Evolutionary conservation across 164 flowering plant species (phyloP).

Genomic region (Magnolia officinalis): DNA sequence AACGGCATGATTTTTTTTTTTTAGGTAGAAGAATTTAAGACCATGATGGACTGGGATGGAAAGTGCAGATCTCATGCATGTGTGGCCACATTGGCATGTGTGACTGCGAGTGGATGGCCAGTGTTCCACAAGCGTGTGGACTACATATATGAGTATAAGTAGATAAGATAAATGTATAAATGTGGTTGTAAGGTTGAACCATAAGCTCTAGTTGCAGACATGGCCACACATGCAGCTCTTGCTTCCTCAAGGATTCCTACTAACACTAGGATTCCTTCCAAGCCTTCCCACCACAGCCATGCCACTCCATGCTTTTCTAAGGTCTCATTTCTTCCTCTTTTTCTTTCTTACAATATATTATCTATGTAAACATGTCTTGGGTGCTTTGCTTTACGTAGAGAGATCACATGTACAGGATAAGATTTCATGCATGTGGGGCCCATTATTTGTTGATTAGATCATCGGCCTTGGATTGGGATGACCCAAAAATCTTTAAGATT

Average conservation of each 20-base stretch:
- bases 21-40: no score
- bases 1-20: no score
- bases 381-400: neutral
- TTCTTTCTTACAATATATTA: neutral
- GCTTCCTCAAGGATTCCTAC: slow-evolving; percentile 81
- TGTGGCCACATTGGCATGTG: neutral
- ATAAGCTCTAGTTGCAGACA: slow-evolving; percentile 51
- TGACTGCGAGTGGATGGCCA: neutral
- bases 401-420: neutral
- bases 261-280: slow-evolving; percentile 56
- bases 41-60: no score
- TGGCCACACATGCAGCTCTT: slow-evolving; percentile 93
- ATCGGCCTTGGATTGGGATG: neutral
- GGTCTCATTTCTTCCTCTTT: slow-evolving; percentile 32
- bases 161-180: neutral
- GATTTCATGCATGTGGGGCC: neutral
- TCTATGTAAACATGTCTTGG: neutral
- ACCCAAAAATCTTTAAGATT: no score
- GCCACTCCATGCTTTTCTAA: slow-evolving; percentile 66
- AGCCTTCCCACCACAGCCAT: slow-evolving; percentile 37
- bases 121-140: neutral
- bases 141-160: neutral
- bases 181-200: neutral
- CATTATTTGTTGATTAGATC: neutral
- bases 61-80: no score